phyloP scores from a whole-genome alignment of 805 yeast genomes.

The Nadsonia fulvescens region DNA sequence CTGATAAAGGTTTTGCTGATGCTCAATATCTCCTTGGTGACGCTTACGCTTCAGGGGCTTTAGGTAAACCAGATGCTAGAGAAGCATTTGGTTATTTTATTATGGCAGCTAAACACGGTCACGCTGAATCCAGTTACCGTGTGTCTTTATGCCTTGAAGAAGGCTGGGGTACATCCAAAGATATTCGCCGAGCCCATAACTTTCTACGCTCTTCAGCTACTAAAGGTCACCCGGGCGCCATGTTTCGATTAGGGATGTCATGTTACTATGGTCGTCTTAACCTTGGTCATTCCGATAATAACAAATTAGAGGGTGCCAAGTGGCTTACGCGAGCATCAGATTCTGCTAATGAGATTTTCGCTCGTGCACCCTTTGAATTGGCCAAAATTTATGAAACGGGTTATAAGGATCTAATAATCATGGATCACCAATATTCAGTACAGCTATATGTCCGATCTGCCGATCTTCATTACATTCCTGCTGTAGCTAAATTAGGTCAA shows the following conservation, averaged over 20 bases:
- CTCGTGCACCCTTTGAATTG: slow-evolving; percentile 89
- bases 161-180: slow-evolving; percentile 83
- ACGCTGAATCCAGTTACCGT: slow-evolving; percentile 78
- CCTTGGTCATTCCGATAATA: slow-evolving; percentile 37
- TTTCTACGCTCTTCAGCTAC: slow-evolving; percentile 75
- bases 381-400: slow-evolving; percentile 75
- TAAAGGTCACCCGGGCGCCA: slow-evolving; percentile 89
- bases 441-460: slow-evolving; percentile 80
- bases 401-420: slow-evolving; percentile 69
- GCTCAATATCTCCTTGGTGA: slow-evolving; percentile 91
- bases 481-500: slow-evolving; percentile 65
- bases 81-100: slow-evolving; percentile 67
- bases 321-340: slow-evolving; percentile 84
- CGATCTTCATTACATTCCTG: slow-evolving; percentile 64
- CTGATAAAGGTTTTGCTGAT: slow-evolving; percentile 69
- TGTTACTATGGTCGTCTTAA: slow-evolving; percentile 80
- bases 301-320: slow-evolving; percentile 73
- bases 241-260: slow-evolving; percentile 80
- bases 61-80: slow-evolving; percentile 60
- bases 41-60: slow-evolving; percentile 67
- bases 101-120: slow-evolving; percentile 86
- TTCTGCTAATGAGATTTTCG: slow-evolving; percentile 63
- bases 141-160: slow-evolving; percentile 85
- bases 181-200: slow-evolving; percentile 70
- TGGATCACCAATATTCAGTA: slow-evolving; percentile 68